phyloP scores from a whole-genome alignment of 75 land plant species.

The Larix kaempferi region DNA sequence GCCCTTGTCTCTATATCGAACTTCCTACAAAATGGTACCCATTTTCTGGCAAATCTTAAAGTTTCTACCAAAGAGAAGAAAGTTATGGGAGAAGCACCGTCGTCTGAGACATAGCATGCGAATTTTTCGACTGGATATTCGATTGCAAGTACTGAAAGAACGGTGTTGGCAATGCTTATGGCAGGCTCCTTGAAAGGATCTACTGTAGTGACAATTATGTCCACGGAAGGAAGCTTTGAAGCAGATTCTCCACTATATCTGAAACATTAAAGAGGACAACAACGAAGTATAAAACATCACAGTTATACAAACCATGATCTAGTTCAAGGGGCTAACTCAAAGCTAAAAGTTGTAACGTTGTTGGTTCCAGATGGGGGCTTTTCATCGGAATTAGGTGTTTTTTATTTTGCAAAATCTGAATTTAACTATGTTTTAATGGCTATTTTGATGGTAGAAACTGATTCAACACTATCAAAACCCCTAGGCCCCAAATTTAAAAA shows the following conservation, averaged over 20 bases:
- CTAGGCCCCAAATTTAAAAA: no score
- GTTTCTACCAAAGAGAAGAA: constrained; percentile 33
- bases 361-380: no score
- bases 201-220: constrained; percentile 7
- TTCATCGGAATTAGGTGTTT: no score
- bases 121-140: constrained; percentile 19
- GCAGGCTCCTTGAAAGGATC: constrained; percentile 8
- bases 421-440: no score
- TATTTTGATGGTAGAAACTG: no score
- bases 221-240: constrained; percentile 6
- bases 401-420: no score
- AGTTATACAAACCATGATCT: no score
- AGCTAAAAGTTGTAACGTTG: no score
- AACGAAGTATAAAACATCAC: no score
- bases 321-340: no score
- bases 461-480: no score
- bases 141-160: constrained; percentile 8
- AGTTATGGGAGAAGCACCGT: constrained; percentile 28
- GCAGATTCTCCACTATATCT: constrained; percentile 5
- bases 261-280: neutral
- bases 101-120: constrained; percentile 19
- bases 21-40: constrained; percentile 54
- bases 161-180: neutral
- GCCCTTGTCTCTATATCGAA: constrained; percentile 25
- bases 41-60: constrained; percentile 31